Evolutionary conservation across 139 green algal species (phyloP).

Genomic region (Diplosphaera chodatii): DNA sequence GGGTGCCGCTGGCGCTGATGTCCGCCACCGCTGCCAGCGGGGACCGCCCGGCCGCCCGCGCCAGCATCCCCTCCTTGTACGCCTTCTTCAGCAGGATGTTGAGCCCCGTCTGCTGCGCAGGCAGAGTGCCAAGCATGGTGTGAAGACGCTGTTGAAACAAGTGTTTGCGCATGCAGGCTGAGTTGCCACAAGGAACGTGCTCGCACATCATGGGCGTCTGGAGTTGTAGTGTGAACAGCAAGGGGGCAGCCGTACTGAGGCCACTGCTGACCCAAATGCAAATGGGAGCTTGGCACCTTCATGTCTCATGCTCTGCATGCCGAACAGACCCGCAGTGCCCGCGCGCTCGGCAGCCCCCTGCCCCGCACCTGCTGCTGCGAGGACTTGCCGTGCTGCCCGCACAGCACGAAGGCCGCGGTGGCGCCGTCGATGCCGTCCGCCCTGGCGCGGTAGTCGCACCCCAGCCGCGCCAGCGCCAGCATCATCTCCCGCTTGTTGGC

Average conservation of each 20-base stretch:
- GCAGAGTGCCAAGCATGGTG: too few species aligned
- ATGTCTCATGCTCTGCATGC: too few species aligned
- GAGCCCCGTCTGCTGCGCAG: background rate
- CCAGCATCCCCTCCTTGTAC: conserved; percentile 31
- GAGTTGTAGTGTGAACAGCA: too few species aligned
- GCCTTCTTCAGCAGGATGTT: conserved; percentile 34
- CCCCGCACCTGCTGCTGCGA: conserved; percentile 47
- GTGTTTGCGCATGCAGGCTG: too few species aligned
- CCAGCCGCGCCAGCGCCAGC: conserved; percentile 49
- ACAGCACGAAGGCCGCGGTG: conserved; percentile 55
- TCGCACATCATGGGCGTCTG: too few species aligned
- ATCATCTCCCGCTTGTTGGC: conserved; percentile 70
- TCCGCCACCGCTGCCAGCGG: background rate
- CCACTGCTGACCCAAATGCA: too few species aligned
- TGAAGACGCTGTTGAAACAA: too few species aligned
- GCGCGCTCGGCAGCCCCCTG: too few species aligned
- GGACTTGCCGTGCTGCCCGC: conserved; percentile 53
- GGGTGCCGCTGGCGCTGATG: background rate
- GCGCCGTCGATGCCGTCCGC: conserved; percentile 59
- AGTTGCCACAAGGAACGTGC: too few species aligned
- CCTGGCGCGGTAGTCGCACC: conserved; percentile 50
- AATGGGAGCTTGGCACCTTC: too few species aligned
- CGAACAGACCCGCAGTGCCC: too few species aligned
- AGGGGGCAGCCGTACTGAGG: too few species aligned
- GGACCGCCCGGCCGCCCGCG: conserved; percentile 8